A percentile compares a stretch with the other conserved stretches of the same genome.
These are phyloP conservation scores for Pseudoturritis turrita DNA, from an alignment of 345 rosid species.

Conservation along the genomic window DNA sequence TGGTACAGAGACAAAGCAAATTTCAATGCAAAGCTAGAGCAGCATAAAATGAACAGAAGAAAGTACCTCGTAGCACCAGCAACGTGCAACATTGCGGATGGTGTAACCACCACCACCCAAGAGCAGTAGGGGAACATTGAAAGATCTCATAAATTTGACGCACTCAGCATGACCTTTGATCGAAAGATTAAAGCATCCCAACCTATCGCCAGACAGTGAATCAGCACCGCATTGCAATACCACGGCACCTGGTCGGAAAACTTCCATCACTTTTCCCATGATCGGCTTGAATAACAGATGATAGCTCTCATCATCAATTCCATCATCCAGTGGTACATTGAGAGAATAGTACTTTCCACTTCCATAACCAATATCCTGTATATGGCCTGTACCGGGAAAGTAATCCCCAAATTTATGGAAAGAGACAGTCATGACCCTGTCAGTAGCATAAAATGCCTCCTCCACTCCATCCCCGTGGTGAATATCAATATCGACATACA, in stretches of 20 bases:
- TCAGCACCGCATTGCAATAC: constrained; percentile 71
- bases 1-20: not conserved
- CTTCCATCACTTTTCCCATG: constrained; percentile 61
- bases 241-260: constrained; percentile 61
- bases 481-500: constrained; percentile 67
- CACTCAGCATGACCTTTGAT: constrained; percentile 85
- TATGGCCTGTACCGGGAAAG: constrained; percentile 62
- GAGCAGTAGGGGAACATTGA: constrained; percentile 60
- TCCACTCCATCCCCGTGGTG: constrained; percentile 73
- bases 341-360: constrained; percentile 63
- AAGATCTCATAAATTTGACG: constrained; percentile 68
- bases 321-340: constrained; percentile 69
- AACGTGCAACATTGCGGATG: constrained; percentile 71
- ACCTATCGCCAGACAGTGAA: constrained; percentile 66
- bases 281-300: constrained; percentile 63
- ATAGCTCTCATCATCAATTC: constrained; percentile 73
- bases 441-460: constrained; percentile 71
- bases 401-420: constrained; percentile 73
- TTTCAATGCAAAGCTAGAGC: not conserved
- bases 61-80: constrained; percentile 72
- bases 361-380: constrained; percentile 47
- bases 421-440: constrained; percentile 70
- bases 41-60: not conserved
- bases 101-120: constrained; percentile 80
- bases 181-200: constrained; percentile 66